A percentile compares a stretch with the other conserved stretches of the same genome.
These are phyloP conservation scores for Nissolia schottii DNA, from an alignment of 306 rosid genomes.

Conservation along the genomic window DNA sequence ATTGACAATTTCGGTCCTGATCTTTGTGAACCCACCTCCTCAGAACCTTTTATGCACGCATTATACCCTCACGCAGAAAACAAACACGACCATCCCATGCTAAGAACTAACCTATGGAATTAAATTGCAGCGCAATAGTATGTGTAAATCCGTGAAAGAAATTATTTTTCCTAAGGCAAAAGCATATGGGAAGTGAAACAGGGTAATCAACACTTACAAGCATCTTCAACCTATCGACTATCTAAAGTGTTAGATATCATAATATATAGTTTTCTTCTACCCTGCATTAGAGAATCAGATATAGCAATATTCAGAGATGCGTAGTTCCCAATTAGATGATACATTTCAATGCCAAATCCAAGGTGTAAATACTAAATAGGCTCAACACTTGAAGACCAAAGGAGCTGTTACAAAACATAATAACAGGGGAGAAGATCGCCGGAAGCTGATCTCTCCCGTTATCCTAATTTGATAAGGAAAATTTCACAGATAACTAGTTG, in stretches of 20 bases:
- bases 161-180: not conserved
- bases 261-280: no score
- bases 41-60: not conserved
- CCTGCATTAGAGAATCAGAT: no score
- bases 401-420: constrained; percentile 27
- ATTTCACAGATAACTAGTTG: constrained; percentile 17
- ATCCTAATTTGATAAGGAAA: constrained; percentile 25
- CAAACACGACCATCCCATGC: not conserved
- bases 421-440: constrained; percentile 10
- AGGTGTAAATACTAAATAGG: not conserved
- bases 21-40: not conserved
- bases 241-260: no score
- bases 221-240: constrained; percentile 34
- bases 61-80: not conserved
- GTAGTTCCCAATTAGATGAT: not conserved
- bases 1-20: not conserved
- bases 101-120: not conserved
- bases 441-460: constrained; percentile 20
- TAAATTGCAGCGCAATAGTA: not conserved
- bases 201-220: not conserved
- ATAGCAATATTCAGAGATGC: not conserved
- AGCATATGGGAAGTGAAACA: not conserved
- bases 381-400: not conserved
- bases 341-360: constrained; percentile 26
- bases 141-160: not conserved